phyloP scores from a whole-genome alignment of 257 asterid genomes.

The Galeopsis tetrahit region DNA sequence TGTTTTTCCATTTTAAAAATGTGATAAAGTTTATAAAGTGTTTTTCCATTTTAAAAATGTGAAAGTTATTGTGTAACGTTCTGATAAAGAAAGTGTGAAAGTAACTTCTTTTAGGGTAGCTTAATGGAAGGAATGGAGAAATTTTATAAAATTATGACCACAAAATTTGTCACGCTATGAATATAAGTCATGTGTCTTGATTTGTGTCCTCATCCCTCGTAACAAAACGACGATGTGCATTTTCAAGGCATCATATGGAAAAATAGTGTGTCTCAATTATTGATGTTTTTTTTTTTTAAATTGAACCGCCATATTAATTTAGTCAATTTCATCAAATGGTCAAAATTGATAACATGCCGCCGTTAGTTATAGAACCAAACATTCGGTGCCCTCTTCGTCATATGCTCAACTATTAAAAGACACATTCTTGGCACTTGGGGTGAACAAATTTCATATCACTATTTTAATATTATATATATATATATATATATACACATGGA shows the following conservation, averaged over 20 bases:
- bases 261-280: conserved; percentile 30
- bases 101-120: too few species aligned
- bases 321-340: conserved; percentile 15
- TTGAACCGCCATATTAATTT: neutral
- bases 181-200: conserved; percentile 38
- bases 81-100: too few species aligned
- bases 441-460: neutral
- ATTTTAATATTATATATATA: neutral
- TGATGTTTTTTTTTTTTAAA: conserved; percentile 19
- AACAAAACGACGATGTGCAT: conserved; percentile 34
- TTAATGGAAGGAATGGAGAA: neutral
- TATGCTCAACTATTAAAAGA: neutral
- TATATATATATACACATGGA: neutral
- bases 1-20: too few species aligned
- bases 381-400: conserved; percentile 14
- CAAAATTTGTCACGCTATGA: neutral
- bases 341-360: conserved; percentile 32
- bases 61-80: too few species aligned
- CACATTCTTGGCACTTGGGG: conserved; percentile 1
- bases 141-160: neutral
- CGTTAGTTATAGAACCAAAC: conserved; percentile 15
- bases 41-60: too few species aligned
- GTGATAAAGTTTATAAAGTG: too few species aligned
- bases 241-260: conserved; percentile 23
- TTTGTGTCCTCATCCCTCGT: conserved; percentile 46